phyloP scores from a whole-genome alignment of 1,284 basidiomycete species.

The Microbotryum intermedium region DNA sequence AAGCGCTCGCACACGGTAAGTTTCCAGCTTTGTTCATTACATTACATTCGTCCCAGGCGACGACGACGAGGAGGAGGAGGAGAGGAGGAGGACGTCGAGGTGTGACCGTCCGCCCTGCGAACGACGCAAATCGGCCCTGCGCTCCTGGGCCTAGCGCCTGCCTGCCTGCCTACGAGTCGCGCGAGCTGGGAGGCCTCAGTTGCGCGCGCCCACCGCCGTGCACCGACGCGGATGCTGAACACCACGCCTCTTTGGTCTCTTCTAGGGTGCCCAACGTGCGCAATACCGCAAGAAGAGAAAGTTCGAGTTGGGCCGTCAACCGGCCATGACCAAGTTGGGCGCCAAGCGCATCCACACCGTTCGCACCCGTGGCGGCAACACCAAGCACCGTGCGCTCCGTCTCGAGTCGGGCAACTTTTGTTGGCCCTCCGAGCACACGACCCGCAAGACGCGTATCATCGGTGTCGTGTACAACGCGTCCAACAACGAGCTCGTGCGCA shows the following conservation, averaged over 20 bases:
- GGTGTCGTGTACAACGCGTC: conserved; percentile 94
- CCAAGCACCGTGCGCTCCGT: conserved; percentile 87
- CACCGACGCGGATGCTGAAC: background rate
- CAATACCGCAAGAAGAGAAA: conserved; percentile 58
- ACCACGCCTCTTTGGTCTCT: background rate
- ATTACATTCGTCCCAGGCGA: background rate
- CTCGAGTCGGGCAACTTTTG: conserved; percentile 93
- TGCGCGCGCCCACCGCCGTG: background rate
- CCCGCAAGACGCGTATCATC: conserved; percentile 88
- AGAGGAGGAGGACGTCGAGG: too few species aligned
- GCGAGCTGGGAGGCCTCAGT: background rate
- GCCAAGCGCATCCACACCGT: conserved; percentile 86
- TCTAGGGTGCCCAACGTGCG: conserved; percentile 68
- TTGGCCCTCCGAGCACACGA: conserved; percentile 86
- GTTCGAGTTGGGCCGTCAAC: conserved; percentile 46
- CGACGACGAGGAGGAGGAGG: background rate
- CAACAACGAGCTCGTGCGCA: conserved; percentile 97
- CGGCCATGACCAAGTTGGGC: conserved; percentile 90
- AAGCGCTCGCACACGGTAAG: conserved; percentile 75
- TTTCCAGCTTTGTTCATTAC: background rate
- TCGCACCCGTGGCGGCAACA: conserved; percentile 84
- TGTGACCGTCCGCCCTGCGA: too few species aligned
- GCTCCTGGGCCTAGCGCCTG: too few species aligned
- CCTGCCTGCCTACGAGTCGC: background rate
- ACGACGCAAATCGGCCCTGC: background rate